Evolutionary conservation across 148 eudicot species (phyloP).

Genomic region (Vaccinium corymbosum): DNA sequence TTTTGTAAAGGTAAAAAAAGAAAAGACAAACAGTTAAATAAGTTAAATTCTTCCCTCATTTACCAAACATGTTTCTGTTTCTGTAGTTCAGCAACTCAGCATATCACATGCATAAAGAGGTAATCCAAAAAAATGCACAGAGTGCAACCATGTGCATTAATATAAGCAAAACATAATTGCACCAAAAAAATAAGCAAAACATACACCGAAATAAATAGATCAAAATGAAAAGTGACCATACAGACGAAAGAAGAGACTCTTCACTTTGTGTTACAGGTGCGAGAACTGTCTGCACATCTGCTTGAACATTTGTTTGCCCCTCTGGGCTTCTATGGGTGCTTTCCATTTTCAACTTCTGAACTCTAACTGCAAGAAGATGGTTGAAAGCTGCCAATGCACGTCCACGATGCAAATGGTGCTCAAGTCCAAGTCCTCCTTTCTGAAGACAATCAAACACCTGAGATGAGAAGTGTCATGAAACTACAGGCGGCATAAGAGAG

Average conservation of each 20-base stretch:
- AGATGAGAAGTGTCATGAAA: conserved; percentile 8
- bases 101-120: neutral
- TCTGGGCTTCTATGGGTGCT: conserved; percentile 38
- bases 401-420: conserved; percentile 95
- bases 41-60: neutral
- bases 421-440: conserved; percentile 78
- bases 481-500: conserved; percentile 7
- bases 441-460: conserved; percentile 30
- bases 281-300: conserved; percentile 74
- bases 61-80: neutral
- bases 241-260: conserved; percentile 85
- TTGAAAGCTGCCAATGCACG: conserved; percentile 85
- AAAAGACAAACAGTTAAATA: neutral
- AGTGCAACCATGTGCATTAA: neutral
- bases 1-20: neutral
- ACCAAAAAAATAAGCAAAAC: neutral
- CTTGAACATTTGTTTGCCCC: conserved; percentile 68
- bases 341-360: conserved; percentile 63
- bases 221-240: conserved; percentile 31
- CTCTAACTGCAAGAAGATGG: conserved; percentile 70
- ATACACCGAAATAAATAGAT: conserved; percentile 4
- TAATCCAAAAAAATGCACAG: neutral
- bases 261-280: conserved; percentile 68
- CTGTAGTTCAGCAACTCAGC: neutral
- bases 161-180: neutral